Base-by-base conservation (phyloP, 768 basidiomycete species). In the Russula lepida region DNA sequence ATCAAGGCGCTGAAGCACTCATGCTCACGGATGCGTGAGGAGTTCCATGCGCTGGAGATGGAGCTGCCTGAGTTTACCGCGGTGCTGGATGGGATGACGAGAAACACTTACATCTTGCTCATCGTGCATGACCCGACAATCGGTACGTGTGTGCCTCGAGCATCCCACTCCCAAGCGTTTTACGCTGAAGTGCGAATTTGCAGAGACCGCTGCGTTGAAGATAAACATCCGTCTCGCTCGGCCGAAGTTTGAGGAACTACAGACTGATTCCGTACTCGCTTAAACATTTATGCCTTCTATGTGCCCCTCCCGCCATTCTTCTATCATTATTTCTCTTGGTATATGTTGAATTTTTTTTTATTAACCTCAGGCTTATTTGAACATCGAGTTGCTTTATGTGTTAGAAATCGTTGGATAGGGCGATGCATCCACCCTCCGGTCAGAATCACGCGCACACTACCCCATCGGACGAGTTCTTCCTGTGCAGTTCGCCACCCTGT, bases 1-100 rank as follows among this genome's bases (percentile, higher is more conserved):
- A 88, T 99, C 75, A 98, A 98, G 75, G 85, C 87, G 3, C 98
- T 98, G 78, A 93, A 95, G 69, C 85, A 92, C 67, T 88, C 90
- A 21, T 97, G 94, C 73, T 83, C 88, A 59, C 90, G 86, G 47
- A 79, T 91, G 33, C 83, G 87, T 21, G 87, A 90, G 68, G 92
- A 93, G 63, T 95, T 95, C 69, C 82, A 88, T 62, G 84, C 88
- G 6, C 78, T 95, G 30, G 89, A 94, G 74, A 85, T 95, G 83
- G 89, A 92, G 68, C 78, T 91, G 11, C 78, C 82, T 43, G 85
- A 90, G 64, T 95, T 91, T 70, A 92, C 88, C 0, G 92, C 92
- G 5, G 88, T 94, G 32, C 80, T 98, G 25, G 94, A 97, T 67
- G 88, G 92, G 67, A 82, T 98, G 78, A 97, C 95, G 27, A 80